Evolutionary conservation across 176 grass and related monocot genomes (phyloP).

Genomic region (Lolium perenne): DNA sequence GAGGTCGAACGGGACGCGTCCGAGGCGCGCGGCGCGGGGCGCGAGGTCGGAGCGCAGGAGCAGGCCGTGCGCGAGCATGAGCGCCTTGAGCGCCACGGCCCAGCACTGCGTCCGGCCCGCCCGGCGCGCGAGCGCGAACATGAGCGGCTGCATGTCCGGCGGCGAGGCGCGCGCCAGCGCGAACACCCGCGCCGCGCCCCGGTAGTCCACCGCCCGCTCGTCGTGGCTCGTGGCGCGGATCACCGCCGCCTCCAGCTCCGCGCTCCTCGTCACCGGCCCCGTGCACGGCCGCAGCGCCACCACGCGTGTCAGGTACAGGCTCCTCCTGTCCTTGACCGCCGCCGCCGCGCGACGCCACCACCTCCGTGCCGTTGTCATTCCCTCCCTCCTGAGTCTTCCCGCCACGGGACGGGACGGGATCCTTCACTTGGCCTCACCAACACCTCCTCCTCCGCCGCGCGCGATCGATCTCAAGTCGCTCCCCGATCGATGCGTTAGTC

Average conservation of each 20-base stretch:
- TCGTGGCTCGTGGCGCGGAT: slow-evolving; percentile 94
- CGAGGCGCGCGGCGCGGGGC: slow-evolving; percentile 42
- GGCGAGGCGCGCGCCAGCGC: slow-evolving; percentile 69
- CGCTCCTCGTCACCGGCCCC: neutral
- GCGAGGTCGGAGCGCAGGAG: slow-evolving; percentile 66
- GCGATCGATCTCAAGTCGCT: slow-evolving; percentile 6
- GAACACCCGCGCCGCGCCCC: slow-evolving; percentile 62
- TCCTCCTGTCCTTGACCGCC: slow-evolving; percentile 77
- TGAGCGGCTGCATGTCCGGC: slow-evolving; percentile 57
- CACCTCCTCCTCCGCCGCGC: neutral
- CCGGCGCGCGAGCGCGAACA: slow-evolving; percentile 76
- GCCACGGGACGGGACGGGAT: neutral
- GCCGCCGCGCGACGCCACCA: slow-evolving; percentile 75
- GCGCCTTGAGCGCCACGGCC: slow-evolving; percentile 86
- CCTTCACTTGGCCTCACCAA: slow-evolving; percentile 1
- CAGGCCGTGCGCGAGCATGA: slow-evolving; percentile 92
- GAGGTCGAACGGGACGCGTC: slow-evolving; percentile 88
- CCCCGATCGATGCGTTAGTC: neutral
- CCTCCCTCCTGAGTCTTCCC: neutral
- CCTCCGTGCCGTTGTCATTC: slow-evolving; percentile 62
- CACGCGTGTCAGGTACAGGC: slow-evolving; percentile 66
- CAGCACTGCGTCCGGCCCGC: slow-evolving; percentile 73
- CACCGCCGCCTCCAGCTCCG: slow-evolving; percentile 67
- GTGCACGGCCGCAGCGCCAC: slow-evolving; percentile 26
- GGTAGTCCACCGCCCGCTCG: slow-evolving; percentile 72